These are phyloP conservation scores for Bryum argenteum DNA, from an alignment of 225 moss, liverwort and hornwort genomes.

Conservation along the genomic window DNA sequence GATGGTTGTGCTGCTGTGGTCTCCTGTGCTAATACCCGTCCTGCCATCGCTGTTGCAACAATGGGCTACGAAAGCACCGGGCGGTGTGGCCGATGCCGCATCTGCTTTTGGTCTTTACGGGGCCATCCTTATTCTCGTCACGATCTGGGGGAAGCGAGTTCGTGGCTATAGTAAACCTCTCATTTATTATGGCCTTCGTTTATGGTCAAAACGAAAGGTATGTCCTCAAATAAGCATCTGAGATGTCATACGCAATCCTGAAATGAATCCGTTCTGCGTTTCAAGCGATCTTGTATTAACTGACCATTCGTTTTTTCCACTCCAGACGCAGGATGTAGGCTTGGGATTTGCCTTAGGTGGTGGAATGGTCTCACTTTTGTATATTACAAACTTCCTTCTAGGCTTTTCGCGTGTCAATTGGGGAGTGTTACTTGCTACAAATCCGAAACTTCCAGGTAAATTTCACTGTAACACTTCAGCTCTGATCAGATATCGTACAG, in stretches of 20 bases:
- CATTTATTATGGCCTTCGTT: slow-evolving; percentile 72
- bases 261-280: background rate
- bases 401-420: slow-evolving; percentile 68
- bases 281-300: slow-evolving; percentile 9
- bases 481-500: slow-evolving; percentile 4
- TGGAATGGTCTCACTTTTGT: slow-evolving; percentile 63
- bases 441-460: slow-evolving; percentile 39
- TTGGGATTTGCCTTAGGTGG: slow-evolving; percentile 70
- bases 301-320: slow-evolving; percentile 20
- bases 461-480: background rate
- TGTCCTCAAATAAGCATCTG: background rate
- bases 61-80: slow-evolving; percentile 76
- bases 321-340: slow-evolving; percentile 60
- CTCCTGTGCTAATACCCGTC: slow-evolving; percentile 88
- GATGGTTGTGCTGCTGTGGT: slow-evolving; percentile 77
- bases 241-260: slow-evolving; percentile 14
- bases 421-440: slow-evolving; percentile 54
- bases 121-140: slow-evolving; percentile 79
- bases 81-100: slow-evolving; percentile 80
- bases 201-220: slow-evolving; percentile 78
- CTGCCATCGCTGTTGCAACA: slow-evolving; percentile 81
- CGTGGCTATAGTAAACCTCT: slow-evolving; percentile 85
- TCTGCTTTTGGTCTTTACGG: slow-evolving; percentile 87
- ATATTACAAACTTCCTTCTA: slow-evolving; percentile 57
- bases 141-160: slow-evolving; percentile 91